Evolutionary conservation across 176 grass and related monocot species (phyloP).

Genomic region (Typha latifolia): DNA sequence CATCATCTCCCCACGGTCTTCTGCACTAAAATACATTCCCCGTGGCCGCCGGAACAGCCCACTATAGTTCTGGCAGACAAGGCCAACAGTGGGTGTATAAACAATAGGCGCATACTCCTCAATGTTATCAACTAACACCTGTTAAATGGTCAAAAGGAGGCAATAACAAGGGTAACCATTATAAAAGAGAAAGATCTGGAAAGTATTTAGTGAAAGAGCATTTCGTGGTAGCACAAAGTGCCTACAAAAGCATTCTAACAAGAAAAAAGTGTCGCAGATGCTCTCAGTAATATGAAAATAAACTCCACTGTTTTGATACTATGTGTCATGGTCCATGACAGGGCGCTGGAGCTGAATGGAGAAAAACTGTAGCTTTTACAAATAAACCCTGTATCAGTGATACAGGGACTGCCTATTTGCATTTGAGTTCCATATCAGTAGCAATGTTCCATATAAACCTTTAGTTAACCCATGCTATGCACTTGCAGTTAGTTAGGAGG

Average conservation of each 20-base stretch:
- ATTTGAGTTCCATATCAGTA: no score
- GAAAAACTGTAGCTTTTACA: no score
- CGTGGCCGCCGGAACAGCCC: conserved; percentile 80
- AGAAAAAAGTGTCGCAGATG: no score
- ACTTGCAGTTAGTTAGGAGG: no score
- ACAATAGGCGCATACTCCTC: conserved; percentile 94
- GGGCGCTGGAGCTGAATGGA: no score
- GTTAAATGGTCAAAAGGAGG: conserved; percentile 10
- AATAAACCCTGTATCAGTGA: no score
- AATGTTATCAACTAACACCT: conserved; percentile 91
- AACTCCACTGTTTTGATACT: no score
- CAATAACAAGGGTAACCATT: conserved; percentile 20
- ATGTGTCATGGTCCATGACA: no score
- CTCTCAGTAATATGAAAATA: no score
- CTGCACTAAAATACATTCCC: conserved; percentile 94
- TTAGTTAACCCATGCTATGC: no score
- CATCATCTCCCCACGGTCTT: conserved; percentile 94
- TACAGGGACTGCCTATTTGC: no score
- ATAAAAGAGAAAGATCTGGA: neutral
- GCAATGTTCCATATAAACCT: no score
- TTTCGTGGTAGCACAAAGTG: neutral
- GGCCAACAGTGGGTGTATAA: conserved; percentile 89
- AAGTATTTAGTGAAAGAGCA: neutral
- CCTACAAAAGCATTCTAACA: neutral
- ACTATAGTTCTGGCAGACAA: conserved; percentile 99